Evolutionary conservation across 164 flowering plant species (phyloP), one percentile per base, ranked within the genome.

Genomic region (Platanus orientalis): DNA sequence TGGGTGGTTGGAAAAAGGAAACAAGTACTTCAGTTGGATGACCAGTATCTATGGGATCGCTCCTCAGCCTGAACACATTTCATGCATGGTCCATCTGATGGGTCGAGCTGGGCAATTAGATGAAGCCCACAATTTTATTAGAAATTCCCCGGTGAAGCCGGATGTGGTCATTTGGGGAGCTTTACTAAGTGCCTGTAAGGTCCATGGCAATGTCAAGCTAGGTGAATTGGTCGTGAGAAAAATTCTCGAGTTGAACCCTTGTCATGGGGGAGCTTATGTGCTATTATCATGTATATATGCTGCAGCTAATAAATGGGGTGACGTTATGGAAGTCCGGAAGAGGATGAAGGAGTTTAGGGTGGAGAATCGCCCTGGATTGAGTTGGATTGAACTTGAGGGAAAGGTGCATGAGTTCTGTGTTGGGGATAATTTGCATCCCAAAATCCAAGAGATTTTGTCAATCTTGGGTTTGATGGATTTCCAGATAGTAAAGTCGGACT

Each of bases 1-100:
- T 7, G 73, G 72, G 10, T 63, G 63, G 63, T 21, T 69, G 32
- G 45, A 63, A 52, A 63, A 58, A 63, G 72, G 68, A 12, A 64
- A 42, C 48, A 36, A 64, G 26, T 69, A 64, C 28, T 69, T 63
- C 28, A 42, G 53, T 30, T 17, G n/a, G 58, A 64, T 69, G 73
- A 58, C 54, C 23, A 16, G 16, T 2, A 47, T 51, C 25, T 64
- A 63, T 52, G 68, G 68, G 30, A 69, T 69, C 28, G 17, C 48
- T n/a, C 68, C 73, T 29, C 34, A 28, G 10, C 19, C 12, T 44
- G 67, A 71, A 54, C 75, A 71, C 20, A 20, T 34, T 67, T 54
- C 67, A 14, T 71, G 67, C 20, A 57, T 66, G 67, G 71, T 71
- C 23, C 51, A 71, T 34, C 54, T 71, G 2, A 6, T 58, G 57